Evolutionary conservation across 2,329 filamentous ascomycete genomes (phyloP).

Genomic region (Fusarium oligoseptatum): DNA sequence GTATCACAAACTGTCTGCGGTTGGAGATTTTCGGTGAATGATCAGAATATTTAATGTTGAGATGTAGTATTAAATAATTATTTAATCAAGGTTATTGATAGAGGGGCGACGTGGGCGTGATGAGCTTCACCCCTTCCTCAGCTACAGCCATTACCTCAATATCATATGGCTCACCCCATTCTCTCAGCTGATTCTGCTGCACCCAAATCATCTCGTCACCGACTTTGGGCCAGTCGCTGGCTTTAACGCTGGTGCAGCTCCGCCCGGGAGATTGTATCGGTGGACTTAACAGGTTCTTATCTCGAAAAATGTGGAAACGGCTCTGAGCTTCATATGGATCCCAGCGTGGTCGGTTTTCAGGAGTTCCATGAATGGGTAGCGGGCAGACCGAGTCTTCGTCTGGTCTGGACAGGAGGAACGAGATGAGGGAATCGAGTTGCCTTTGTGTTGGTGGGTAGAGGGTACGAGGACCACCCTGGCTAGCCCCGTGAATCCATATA

Average conservation of each 20-base stretch:
- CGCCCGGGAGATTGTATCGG: background rate
- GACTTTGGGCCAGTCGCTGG: constrained; percentile 21
- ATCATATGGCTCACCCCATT: background rate
- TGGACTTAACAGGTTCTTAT: constrained; percentile 6
- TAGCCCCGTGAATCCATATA: constrained; percentile 26
- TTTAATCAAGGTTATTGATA: background rate
- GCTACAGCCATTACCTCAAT: background rate
- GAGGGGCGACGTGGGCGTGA: constrained; percentile 13
- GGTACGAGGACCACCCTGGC: background rate
- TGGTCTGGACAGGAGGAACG: background rate
- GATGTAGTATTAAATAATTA: background rate
- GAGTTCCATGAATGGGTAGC: constrained; percentile 18
- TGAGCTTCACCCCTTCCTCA: constrained; percentile 10
- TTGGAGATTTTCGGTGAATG: too few species aligned
- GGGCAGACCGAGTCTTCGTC: background rate
- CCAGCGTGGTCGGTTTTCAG: constrained; percentile 25
- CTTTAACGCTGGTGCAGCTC: background rate
- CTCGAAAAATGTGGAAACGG: constrained; percentile 30
- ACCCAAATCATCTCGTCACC: background rate
- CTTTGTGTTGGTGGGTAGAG: constrained; percentile 23
- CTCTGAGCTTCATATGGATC: constrained; percentile 18
- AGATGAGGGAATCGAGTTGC: constrained; percentile 9
- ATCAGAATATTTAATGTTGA: background rate
- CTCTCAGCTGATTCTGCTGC: background rate
- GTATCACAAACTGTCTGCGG: too few species aligned